Evolutionary conservation across 345 rosid genomes (phyloP).

Genomic region (Populus alba): DNA sequence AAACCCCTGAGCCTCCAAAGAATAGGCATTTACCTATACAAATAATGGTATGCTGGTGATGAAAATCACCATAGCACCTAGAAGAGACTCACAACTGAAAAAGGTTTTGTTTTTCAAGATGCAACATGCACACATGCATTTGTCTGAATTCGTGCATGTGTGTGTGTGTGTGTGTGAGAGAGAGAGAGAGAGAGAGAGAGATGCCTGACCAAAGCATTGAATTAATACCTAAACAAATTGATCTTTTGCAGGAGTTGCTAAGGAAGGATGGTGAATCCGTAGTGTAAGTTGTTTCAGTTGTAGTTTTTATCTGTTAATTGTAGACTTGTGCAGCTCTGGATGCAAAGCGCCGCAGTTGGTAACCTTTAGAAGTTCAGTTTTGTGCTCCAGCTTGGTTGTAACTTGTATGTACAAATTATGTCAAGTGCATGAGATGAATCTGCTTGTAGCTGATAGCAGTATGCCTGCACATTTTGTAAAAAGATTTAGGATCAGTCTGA

Average conservation of each 20-base stretch:
- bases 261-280: slow-evolving; percentile 14
- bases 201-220: neutral
- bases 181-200: too few species aligned
- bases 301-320: neutral
- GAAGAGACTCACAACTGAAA: neutral
- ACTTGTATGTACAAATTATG: neutral
- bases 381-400: neutral
- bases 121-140: neutral
- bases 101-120: too few species aligned
- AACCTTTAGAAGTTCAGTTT: neutral
- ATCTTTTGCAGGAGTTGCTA: slow-evolving; percentile 19
- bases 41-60: neutral
- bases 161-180: neutral
- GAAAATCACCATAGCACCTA: neutral
- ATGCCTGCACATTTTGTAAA: slow-evolving; percentile 8
- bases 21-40: neutral
- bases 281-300: neutral
- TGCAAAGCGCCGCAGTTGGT: neutral
- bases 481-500: neutral
- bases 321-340: neutral
- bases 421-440: neutral
- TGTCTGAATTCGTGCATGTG: too few species aligned
- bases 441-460: neutral
- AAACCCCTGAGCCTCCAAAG: neutral
- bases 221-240: neutral